These are phyloP conservation scores for Imleria badia DNA, from an alignment of 768 basidiomycete genomes.

Conservation along the genomic window DNA sequence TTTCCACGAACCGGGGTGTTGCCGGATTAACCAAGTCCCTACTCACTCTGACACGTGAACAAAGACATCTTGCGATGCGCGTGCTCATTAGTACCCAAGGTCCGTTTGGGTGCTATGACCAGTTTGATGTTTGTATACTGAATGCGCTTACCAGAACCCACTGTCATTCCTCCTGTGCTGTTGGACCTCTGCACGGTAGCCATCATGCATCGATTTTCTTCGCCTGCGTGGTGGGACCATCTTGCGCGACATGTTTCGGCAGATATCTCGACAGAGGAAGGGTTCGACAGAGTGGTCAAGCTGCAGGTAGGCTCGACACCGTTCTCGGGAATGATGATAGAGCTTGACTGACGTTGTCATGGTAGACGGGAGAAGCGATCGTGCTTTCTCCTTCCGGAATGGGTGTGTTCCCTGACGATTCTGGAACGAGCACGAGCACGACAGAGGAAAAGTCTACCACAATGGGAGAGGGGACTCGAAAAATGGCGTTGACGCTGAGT, in stretches of 20 bases:
- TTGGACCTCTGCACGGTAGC: slow-evolving; percentile 62
- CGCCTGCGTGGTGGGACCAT: slow-evolving; percentile 70
- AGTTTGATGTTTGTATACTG: background rate
- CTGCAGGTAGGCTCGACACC: slow-evolving; percentile 46
- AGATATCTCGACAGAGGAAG: slow-evolving; percentile 51
- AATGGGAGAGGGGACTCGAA: background rate
- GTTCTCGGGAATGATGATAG: background rate
- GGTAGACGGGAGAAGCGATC: slow-evolving; percentile 65
- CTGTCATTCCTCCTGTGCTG: slow-evolving; percentile 60
- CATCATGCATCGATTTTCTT: slow-evolving; percentile 68
- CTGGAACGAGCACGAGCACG: background rate
- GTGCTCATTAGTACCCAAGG: slow-evolving; percentile 77
- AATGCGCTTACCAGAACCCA: slow-evolving; percentile 49
- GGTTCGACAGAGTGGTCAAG: slow-evolving; percentile 59
- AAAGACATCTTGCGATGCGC: slow-evolving; percentile 67
- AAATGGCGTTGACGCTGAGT: slow-evolving; percentile 25
- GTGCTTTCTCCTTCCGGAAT: slow-evolving; percentile 62
- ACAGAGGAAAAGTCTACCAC: background rate
- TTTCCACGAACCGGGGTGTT: slow-evolving; percentile 43
- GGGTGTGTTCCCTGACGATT: slow-evolving; percentile 34
- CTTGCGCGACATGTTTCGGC: slow-evolving; percentile 60
- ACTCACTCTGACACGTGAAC: slow-evolving; percentile 57
- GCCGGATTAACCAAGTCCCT: slow-evolving; percentile 56
- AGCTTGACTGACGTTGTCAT: background rate
- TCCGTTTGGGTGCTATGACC: slow-evolving; percentile 11